Evolutionary conservation across 106 monocot genomes (phyloP), one percentile per base, ranked within the genome.

Genomic region (Apostasia ramifera): DNA sequence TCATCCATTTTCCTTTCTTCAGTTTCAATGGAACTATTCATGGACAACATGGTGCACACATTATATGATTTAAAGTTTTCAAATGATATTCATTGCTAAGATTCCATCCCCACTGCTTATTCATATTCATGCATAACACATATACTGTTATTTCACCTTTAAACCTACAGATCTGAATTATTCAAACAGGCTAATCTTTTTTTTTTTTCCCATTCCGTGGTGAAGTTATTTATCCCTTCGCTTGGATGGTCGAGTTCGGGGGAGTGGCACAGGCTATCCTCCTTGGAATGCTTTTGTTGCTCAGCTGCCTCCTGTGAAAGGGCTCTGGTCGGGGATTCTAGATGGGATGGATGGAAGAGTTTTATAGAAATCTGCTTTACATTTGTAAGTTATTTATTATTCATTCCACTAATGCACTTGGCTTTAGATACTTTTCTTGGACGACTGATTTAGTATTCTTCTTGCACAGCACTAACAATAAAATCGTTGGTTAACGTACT

Each of bases 311-410:
- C 92, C 89, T 10, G 75, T 87, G 53, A 97, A 89, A 67, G 95
- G 95, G 62, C 40, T 97, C 40, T 92, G 95, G 95, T 66, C 83
- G 0, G 92, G 95, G 6, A 76, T 97, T 63, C 76, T 97, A 57
- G 95, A 97, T 79, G 95, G 95, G 68, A 92, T 97, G 92, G 95
- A 97, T 87, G 95, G 95, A 69, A 86, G 92, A 72, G 92, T 92
- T 13, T 50, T 80, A 15, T 87, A 66, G 78, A 40, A 44, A 11
- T 40, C 2, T 15, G 2, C 64, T 59, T 74, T 37, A 58, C 14
- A 6, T 2, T 44, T 57, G 57, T 5, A 59, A 59, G 58, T 9
- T 7, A 37, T 8, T 39, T 59, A 38, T 8, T 39, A 37, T 4
- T 26, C 40, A 8, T 38, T 26, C 58, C 40, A 2, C 39, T 59